Conservation (phyloP, 2,329 filamentous ascomycete species). For the Triangularia verruculosa region DNA sequence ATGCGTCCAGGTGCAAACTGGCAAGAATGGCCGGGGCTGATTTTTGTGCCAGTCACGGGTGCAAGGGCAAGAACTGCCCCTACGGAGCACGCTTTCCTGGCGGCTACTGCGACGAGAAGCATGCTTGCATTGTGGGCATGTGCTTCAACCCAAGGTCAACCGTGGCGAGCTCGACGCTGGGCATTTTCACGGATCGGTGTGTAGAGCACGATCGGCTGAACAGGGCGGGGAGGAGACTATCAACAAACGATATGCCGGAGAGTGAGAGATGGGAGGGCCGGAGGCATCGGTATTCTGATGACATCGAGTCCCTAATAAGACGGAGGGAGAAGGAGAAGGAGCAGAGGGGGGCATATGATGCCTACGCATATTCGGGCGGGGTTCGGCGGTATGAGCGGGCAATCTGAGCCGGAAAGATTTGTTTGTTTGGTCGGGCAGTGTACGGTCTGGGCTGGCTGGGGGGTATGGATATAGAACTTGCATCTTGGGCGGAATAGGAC, state of each 20-base stretch:
- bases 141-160: conserved; percentile 7
- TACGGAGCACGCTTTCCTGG: background rate
- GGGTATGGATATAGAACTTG: no score
- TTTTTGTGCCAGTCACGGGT: conserved; percentile 13
- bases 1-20: background rate
- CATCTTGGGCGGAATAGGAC: background rate
- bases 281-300: conserved; percentile 17
- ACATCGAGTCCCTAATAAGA: conserved; percentile 16
- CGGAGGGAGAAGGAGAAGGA: conserved; percentile 12
- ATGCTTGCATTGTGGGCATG: conserved; percentile 11
- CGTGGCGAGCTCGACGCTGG: conserved; percentile 4
- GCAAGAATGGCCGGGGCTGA: background rate
- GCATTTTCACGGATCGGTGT: conserved; percentile 13
- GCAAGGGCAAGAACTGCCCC: conserved; percentile 6
- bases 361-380: conserved; percentile 3
- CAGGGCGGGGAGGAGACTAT: background rate
- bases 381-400: conserved; percentile 2
- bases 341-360: background rate
- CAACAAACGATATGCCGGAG: background rate
- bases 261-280: conserved; percentile 7
- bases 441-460: background rate
- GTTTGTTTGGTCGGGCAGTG: background rate
- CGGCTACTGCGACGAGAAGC: conserved; percentile 13
- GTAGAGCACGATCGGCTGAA: conserved; percentile 10
- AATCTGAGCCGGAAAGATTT: background rate